Evolutionary conservation across 2,329 filamentous ascomycete genomes (phyloP).

Genomic region (Aschersonia sp.): DNA sequence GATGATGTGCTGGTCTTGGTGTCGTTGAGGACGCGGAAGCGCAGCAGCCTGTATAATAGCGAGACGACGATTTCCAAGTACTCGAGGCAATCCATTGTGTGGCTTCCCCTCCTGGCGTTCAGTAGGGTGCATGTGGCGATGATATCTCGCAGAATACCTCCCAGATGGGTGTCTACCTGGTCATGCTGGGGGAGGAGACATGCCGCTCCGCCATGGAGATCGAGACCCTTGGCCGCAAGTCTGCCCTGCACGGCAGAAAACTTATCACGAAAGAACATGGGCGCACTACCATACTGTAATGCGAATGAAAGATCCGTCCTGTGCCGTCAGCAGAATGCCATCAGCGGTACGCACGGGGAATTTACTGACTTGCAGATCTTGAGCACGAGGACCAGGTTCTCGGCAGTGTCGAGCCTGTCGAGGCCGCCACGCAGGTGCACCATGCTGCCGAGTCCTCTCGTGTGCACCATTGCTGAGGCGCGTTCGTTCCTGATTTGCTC

Average conservation of each 20-base stretch:
- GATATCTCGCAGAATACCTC: neutral
- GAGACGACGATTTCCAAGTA: slow-evolving; percentile 5
- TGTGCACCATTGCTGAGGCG: slow-evolving; percentile 6
- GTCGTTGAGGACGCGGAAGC: neutral
- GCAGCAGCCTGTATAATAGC: slow-evolving; percentile 4
- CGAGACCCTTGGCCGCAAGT: slow-evolving; percentile 2
- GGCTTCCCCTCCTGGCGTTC: neutral
- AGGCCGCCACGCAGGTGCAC: slow-evolving; percentile 8
- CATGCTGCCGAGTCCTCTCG: slow-evolving; percentile 8
- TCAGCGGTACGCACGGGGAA: neutral
- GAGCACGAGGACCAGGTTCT: slow-evolving; percentile 6
- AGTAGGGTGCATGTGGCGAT: neutral
- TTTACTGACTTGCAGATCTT: slow-evolving; percentile 12
- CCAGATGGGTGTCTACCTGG: neutral
- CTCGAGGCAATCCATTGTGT: neutral
- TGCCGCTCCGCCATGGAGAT: neutral
- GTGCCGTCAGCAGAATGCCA: neutral
- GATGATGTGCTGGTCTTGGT: neutral
- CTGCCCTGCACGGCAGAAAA: slow-evolving; percentile 1
- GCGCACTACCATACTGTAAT: slow-evolving; percentile 4
- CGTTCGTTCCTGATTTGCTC: slow-evolving; percentile 9
- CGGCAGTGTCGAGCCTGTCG: slow-evolving; percentile 7
- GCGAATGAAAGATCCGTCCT: slow-evolving; percentile 5
- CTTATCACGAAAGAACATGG: slow-evolving; percentile 6
- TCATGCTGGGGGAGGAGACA: neutral